These are phyloP conservation scores for Suhomyces maxii DNA, from an alignment of 1,139 yeast genomes.

Conservation along the genomic window DNA sequence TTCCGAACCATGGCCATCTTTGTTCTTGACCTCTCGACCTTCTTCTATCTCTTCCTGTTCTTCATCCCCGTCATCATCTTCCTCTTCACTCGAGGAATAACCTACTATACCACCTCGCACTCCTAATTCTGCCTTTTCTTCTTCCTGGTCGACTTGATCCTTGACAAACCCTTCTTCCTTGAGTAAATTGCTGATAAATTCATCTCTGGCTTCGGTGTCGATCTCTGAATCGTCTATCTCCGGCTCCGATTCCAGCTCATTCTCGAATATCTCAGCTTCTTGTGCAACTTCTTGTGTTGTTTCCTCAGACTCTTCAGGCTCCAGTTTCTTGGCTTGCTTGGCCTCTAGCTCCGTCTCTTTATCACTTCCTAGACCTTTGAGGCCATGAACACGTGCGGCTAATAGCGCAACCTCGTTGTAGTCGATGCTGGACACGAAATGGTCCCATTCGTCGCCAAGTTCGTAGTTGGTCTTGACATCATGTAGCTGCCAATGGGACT, in stretches of 20 bases:
- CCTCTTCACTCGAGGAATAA: constrained; percentile 13
- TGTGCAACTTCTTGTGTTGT: not conserved
- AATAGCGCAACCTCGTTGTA: constrained; percentile 34
- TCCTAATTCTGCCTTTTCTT: not conserved
- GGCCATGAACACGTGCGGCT: constrained; percentile 34
- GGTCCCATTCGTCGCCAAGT: constrained; percentile 17
- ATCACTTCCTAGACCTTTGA: constrained; percentile 12
- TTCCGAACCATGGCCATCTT: not conserved
- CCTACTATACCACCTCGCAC: constrained; percentile 3
- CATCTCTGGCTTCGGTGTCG: constrained; percentile 13
- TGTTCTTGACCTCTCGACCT: no score
- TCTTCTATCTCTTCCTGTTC: constrained; percentile 4
- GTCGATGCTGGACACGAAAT: constrained; percentile 22
- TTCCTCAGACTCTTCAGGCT: not conserved
- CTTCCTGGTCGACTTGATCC: constrained; percentile 1
- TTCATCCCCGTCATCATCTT: constrained; percentile 9
- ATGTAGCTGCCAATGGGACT: constrained; percentile 37
- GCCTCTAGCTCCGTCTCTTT: not conserved
- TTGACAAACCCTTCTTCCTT: constrained; percentile 21
- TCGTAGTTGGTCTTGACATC: constrained; percentile 20
- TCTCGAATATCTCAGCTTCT: constrained; percentile 1
- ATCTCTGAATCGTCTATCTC: constrained; percentile 7
- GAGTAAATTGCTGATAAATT: constrained; percentile 19
- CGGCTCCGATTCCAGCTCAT: constrained; percentile 1
- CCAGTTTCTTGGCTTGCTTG: not conserved